A percentile compares a stretch with the other conserved stretches of the same genome.
Evolutionary conservation across 225 moss, liverwort and hornwort species (phyloP).

Genomic region (Physcomitrellopsis africana): DNA sequence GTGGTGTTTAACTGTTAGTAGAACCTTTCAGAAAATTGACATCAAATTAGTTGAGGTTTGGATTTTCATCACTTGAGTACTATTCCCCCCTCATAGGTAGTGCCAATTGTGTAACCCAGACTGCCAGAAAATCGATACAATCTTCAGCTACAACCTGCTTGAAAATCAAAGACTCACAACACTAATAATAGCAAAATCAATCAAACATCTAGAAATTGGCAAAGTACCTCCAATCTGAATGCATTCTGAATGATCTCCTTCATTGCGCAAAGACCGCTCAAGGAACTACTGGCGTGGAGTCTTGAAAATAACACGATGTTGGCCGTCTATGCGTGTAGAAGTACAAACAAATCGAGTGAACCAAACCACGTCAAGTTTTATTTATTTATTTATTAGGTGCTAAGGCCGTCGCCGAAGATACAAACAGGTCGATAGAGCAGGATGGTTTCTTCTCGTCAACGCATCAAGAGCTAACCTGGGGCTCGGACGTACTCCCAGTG

Average conservation of each 20-base stretch:
- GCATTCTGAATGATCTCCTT: conserved; percentile 24
- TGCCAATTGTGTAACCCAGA: conserved; percentile 42
- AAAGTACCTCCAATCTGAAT: conserved; percentile 30
- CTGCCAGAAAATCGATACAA: conserved; percentile 28
- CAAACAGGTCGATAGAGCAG: neutral
- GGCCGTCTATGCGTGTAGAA: conserved; percentile 17
- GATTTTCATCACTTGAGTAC: too few relatives aligned
- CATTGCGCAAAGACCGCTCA: conserved; percentile 27
- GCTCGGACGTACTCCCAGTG: conserved; percentile 15
- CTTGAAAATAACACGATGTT: neutral
- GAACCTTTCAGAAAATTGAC: too few relatives aligned
- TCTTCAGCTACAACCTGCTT: conserved; percentile 34
- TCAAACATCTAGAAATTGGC: conserved; percentile 1
- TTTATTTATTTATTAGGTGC: neutral
- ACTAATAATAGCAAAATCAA: conserved; percentile 16
- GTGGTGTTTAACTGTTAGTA: too few relatives aligned
- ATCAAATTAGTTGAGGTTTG: too few relatives aligned
- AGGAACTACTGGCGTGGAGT: conserved; percentile 17
- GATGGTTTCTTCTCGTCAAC: conserved; percentile 9
- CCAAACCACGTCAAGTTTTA: conserved; percentile 13
- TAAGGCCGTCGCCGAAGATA: neutral
- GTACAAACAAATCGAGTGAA: conserved; percentile 4
- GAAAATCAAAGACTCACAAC: conserved; percentile 24
- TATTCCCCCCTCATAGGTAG: conserved; percentile 33
- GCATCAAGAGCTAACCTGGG: conserved; percentile 27